phyloP scores from a whole-genome alignment of 805 yeast species.

The Metschnikowia shivogae region DNA sequence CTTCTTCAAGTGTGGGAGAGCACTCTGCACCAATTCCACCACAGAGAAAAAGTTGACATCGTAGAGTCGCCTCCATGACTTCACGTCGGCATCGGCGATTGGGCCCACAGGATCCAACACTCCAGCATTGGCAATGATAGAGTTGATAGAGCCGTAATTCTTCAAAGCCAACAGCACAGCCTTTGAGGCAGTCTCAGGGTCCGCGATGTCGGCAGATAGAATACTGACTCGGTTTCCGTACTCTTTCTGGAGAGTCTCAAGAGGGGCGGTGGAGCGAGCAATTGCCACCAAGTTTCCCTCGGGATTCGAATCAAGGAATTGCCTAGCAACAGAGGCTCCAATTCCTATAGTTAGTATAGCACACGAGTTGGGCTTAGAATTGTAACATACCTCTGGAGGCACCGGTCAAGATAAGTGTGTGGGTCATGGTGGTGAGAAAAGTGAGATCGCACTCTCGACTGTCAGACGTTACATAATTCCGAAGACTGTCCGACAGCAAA shows the following conservation, averaged over 20 bases:
- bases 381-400: slow-evolving; percentile 20
- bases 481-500: no score
- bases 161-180: slow-evolving; percentile 44
- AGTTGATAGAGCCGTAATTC: slow-evolving; percentile 55
- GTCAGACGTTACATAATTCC: not conserved
- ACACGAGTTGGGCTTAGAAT: slow-evolving; percentile 41
- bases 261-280: slow-evolving; percentile 57
- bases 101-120: slow-evolving; percentile 71
- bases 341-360: slow-evolving; percentile 59
- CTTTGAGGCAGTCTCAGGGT: slow-evolving; percentile 28
- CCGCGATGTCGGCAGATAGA: slow-evolving; percentile 59
- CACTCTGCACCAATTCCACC: slow-evolving; percentile 50
- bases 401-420: slow-evolving; percentile 21
- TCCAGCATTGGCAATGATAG: slow-evolving; percentile 78
- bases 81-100: slow-evolving; percentile 48
- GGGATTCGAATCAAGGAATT: slow-evolving; percentile 38
- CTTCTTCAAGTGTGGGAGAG: slow-evolving; percentile 55
- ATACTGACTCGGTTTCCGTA: slow-evolving; percentile 48
- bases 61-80: slow-evolving; percentile 58
- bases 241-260: slow-evolving; percentile 39
- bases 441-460: not conserved
- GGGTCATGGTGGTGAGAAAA: slow-evolving; percentile 10
- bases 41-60: slow-evolving; percentile 78
- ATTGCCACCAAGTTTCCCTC: slow-evolving; percentile 55
- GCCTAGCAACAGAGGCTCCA: slow-evolving; percentile 69